Base-by-base conservation (phyloP, 345 rosid species). In the Odontarrhena argentea region DNA sequence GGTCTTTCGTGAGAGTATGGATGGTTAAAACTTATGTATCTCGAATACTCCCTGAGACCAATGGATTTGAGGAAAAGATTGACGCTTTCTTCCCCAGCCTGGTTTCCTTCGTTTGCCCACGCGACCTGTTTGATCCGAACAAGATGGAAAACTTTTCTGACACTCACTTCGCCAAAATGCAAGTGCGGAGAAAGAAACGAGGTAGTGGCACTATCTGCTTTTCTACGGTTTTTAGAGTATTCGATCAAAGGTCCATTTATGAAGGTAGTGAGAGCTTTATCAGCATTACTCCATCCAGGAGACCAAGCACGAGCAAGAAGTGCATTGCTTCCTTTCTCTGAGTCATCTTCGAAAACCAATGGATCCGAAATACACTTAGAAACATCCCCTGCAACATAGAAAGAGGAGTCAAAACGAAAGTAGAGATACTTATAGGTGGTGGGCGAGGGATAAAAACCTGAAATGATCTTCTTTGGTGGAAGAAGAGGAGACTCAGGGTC, bases 231-330 rank as follows among this genome's bases (percentile, higher is more conserved):
- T 81, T 79, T 77, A 10, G 96, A 86, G 84, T 93, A 90, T 67
- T 93, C 98, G 55, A 90, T 70, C 42, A 93, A 62, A 10, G 98
- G 89, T 48, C 98, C 98, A 18, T 88, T 90, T 52, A 90, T 79
- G 73, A 93, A 90, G 37, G 97, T 76, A 10, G 92, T 86, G 75
- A 93, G 78, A 68, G 97, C 92, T 80, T 80, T 93, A 68, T 93
- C 92, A 53, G 89, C 98, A 68, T 77, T 86, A 80, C 88, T 88
- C 98, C 98, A 93, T 3, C 98, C 97, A 1, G 98, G 97, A 51
- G 97, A 84, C 98, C 98, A 93, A 66, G 97, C 98, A 70, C 98
- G 86, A 64, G 98, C 85, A 47, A 90, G 96, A 76, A 93, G 88
- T 7, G 96, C 98, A 78, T 93, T 93, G 80, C 97, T 90, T 82